Conservation (phyloP, 768 basidiomycete genomes). For the Leccinum truebloodii region DNA sequence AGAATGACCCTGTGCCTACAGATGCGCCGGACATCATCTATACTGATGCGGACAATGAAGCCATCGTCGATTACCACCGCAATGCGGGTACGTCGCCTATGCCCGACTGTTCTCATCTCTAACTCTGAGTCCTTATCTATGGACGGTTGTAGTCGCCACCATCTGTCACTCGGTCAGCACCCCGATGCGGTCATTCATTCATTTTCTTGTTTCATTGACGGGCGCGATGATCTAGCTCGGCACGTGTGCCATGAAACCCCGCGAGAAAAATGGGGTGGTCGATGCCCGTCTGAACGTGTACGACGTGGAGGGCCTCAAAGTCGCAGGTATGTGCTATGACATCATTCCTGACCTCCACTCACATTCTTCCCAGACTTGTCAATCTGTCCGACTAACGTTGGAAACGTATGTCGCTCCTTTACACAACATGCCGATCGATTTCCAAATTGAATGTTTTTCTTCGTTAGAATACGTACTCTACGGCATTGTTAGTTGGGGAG, state of each 20-base stretch:
- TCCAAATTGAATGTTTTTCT: background rate
- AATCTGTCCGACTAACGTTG: constrained; percentile 11
- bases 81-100: background rate
- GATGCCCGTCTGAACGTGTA: constrained; percentile 18
- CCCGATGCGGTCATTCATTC: background rate
- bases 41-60: background rate
- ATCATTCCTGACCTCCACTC: background rate
- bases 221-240: constrained; percentile 20
- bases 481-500: background rate
- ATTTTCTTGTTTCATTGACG: background rate
- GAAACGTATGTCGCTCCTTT: constrained; percentile 1
- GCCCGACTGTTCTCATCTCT: no score
- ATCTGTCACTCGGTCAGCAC: background rate
- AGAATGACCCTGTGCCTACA: constrained; percentile 16
- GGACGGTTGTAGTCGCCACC: background rate
- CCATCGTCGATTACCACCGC: background rate
- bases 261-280: constrained; percentile 10
- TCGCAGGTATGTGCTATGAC: constrained; percentile 12
- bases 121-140: background rate
- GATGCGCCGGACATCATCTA: background rate
- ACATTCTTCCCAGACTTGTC: constrained; percentile 1
- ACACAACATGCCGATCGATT: background rate
- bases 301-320: constrained; percentile 12
- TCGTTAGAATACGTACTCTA: background rate
- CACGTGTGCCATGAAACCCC: constrained; percentile 65